Evolutionary conservation across 768 basidiomycete species (phyloP), one percentile per base, ranked within the genome.

Genomic region (Leucogyrophana mollusca): DNA sequence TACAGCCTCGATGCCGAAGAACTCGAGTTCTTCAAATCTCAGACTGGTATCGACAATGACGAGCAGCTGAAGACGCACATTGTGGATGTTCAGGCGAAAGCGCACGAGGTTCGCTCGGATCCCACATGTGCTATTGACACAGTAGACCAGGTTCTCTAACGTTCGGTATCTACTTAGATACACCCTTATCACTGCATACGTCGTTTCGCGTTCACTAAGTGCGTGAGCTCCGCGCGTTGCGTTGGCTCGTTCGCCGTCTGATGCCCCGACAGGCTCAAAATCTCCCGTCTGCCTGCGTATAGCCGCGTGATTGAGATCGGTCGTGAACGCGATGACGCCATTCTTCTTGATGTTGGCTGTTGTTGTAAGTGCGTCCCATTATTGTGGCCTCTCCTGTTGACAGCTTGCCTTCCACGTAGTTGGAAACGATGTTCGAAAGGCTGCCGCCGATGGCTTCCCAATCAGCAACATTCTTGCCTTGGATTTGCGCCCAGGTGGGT

Each of bases 301-400:
- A 13, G 47, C 8, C 22, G 43, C 9, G 45, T 68, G 14, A 55
- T 71, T 10, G 50, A 57, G 23, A 48, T 72, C 1, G 68, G 61
- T 2, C 58, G 53, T 37, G 61, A 62, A 14, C 60, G 66, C 27
- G n/a, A 46, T 8, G 58, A 52, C 9, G 62, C 70, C 2, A 60
- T 73, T 20, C 59, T 71, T 24, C 61, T 73, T 8, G 72, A 73
- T 35, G 56, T 72, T 3, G 71, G 66, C 3, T 71, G 71, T 50
- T 69, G 69, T 52, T 57, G 69, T 71, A 46, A 40, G 61, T 47
- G 9, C 17, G 34, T 9, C n/a, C 32, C 9, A 33, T 33, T 9
- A 33, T 33, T 33, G 9, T 33, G 32, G 9, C n/a, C 9, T n/a
- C 32, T 33, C 9, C 9, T n/a, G n/a, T n/a, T n/a, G 14, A 24